Evolutionary conservation across 225 moss, liverwort and hornwort species (phyloP), one percentile per base, ranked within the genome.

Genomic region (Marchantia paleacea): DNA sequence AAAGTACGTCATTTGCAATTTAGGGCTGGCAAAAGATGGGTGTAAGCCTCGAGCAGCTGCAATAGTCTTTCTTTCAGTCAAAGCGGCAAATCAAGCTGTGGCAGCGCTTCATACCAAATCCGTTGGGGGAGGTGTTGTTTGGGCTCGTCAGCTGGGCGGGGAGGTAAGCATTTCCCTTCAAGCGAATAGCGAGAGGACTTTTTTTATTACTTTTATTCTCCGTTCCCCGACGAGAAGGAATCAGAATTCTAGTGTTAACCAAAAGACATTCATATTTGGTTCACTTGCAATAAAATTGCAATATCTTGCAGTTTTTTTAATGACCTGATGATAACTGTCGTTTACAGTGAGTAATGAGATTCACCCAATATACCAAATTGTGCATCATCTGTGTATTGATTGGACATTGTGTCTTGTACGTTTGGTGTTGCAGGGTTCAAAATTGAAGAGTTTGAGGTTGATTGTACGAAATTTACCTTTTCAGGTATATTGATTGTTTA

Each of bases 101-200:
- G 88, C 90, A 72, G 76, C 85, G n/a, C 93, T 99, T 86, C 95
- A 99, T 83, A 86, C 86, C 72, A 91, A 89, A 80, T 82, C 82
- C 14, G 79, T 95, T 51, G 89, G 89, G 80, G 88, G 85, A 10
- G 89, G 83, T 29, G 79, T 90, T 81, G 89, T 95, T 49, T 99
- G 97, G 97, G 97, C 97, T 79, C 93, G 97, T 79, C 95, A 95
- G 84, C 95, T 99, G 71, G 97, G 95, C 75, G 95, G 97, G 73
- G 97, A 97, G 97, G 97, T 97, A 85, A 67, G 76, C 13, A 24
- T 26, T 31, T 15, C 64, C 63, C 53, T 19, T 6, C 20, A 28
- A 47, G 69, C 39, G 39, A 18, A 29, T 19, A 69, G 69, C 28
- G 28, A 12, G 28, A 39, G 31, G 7, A 68, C 31, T 10, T 16